phyloP scores from a whole-genome alignment of 306 rosid genomes.

The Styphnolobium japonicum region DNA sequence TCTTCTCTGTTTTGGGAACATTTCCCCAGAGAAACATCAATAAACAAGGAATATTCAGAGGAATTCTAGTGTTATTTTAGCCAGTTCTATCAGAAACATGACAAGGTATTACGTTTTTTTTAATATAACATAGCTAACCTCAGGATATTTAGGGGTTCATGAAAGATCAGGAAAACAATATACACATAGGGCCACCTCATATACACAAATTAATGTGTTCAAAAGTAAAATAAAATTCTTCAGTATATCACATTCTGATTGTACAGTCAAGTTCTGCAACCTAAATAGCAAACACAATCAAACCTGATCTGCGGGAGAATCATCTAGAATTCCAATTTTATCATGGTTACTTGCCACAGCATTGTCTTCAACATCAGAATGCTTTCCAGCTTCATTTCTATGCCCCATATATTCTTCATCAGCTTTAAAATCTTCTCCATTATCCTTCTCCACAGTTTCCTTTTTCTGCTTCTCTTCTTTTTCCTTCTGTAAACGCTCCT shows the following conservation, averaged over 20 bases:
- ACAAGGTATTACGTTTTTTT: background rate
- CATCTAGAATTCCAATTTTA: constrained; percentile 38
- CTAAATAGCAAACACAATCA: constrained; percentile 13
- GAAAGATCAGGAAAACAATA: constrained; percentile 18
- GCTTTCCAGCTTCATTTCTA: constrained; percentile 36
- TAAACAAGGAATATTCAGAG: no score
- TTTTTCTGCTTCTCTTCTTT: constrained; percentile 58
- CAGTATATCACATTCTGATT: background rate
- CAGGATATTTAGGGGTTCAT: background rate
- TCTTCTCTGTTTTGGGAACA: no score
- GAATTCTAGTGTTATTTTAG: no score
- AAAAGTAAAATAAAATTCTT: constrained; percentile 17
- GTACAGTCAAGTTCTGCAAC: constrained; percentile 25
- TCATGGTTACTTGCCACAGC: constrained; percentile 40
- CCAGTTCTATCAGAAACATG: no score
- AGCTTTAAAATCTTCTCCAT: constrained; percentile 29
- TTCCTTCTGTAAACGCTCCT: constrained; percentile 71
- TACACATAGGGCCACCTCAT: background rate
- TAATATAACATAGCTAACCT: background rate
- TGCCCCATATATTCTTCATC: constrained; percentile 35
- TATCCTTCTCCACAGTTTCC: constrained; percentile 61
- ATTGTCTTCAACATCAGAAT: constrained; percentile 38
- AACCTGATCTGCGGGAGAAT: constrained; percentile 54
- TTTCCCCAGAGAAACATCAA: no score
- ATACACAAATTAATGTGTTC: constrained; percentile 9